Evolutionary conservation across 345 rosid genomes (phyloP).

Genomic region (Linum trigynum): DNA sequence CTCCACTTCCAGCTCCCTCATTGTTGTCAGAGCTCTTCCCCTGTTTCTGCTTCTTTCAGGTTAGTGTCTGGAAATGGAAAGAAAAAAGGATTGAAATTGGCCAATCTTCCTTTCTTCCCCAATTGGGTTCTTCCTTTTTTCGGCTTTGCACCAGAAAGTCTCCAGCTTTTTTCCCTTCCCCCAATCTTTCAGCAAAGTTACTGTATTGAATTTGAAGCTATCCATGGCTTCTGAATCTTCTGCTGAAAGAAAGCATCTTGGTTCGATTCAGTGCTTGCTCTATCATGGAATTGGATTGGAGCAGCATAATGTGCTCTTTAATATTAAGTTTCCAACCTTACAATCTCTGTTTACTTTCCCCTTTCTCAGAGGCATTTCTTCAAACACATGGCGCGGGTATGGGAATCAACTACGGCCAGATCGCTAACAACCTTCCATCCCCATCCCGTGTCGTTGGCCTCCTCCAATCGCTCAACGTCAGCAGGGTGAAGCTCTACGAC

Average conservation of each 20-base stretch:
- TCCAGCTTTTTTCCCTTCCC: background rate
- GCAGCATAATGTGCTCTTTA: too few species aligned
- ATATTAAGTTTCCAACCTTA: too few species aligned
- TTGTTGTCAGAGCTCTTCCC: background rate
- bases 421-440: slow-evolving; percentile 82
- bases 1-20: background rate
- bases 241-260: too few species aligned
- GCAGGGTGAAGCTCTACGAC: slow-evolving; percentile 72
- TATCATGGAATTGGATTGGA: too few species aligned
- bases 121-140: too few species aligned
- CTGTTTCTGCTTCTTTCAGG: background rate
- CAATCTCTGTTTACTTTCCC: background rate
- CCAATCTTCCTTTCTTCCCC: background rate
- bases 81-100: background rate
- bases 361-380: background rate
- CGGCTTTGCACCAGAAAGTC: too few species aligned
- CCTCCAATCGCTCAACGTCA: slow-evolving; percentile 57
- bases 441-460: slow-evolving; percentile 52
- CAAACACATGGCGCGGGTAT: background rate
- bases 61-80: background rate
- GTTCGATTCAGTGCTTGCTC: too few species aligned
- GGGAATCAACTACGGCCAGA: slow-evolving; percentile 92
- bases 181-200: too few species aligned
- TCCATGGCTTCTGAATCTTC: too few species aligned
- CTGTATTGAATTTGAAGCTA: too few species aligned